Base-by-base conservation (phyloP, 192 early-diverging fungal genomes). In the Entophlyctis luteolus region DNA sequence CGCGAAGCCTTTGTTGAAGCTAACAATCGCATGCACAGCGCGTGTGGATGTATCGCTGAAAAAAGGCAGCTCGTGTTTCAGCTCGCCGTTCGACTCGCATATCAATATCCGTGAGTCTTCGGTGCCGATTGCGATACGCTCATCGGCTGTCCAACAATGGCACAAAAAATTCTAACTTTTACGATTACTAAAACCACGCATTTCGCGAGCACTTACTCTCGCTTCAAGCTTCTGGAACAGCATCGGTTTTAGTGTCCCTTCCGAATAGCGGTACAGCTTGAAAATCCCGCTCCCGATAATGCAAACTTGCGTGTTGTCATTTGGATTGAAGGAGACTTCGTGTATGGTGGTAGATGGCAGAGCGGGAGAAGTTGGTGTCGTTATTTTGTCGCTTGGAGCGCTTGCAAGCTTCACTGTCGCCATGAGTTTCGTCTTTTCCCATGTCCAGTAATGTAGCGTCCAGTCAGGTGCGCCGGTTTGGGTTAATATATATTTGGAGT, bases 351-450 rank as follows among this genome's bases (percentile, higher is more conserved):
- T 74, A 65, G 23, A 84, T 65, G 25, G 59, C 70, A 32, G 55
- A 48, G 1, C 66, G 46, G 5, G 50, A 33, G 16, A 59, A 20
- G 34, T 47, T 56, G 63, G 31, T 3, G 18, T 45, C 27, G 46
- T 47, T 29, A 49, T 53, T 48, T 45, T 31, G 23, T 67, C 65
- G 12, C 67, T 56, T 20, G 68, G 25, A 35, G 45, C 62, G 27
- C 66, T 71, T 18, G 71, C 66, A 32, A 75, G 75, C 45, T 67
- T 72, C 12, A 79, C 69, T 4, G 75, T 72, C 18, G 81, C 80
- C 74, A 86, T 72, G 16, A 80, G 53, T 58, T 86, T 80, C 14
- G 72, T 66, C 65, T 86, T 86, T 66, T 84, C 81, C 80, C 85
- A 87, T 20, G 74, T 62, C 85, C 85, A 87, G 48, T 80, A 81